Evolutionary conservation across 2,329 filamentous ascomycete species (phyloP).

Genomic region (Cladosporium colombiae): DNA sequence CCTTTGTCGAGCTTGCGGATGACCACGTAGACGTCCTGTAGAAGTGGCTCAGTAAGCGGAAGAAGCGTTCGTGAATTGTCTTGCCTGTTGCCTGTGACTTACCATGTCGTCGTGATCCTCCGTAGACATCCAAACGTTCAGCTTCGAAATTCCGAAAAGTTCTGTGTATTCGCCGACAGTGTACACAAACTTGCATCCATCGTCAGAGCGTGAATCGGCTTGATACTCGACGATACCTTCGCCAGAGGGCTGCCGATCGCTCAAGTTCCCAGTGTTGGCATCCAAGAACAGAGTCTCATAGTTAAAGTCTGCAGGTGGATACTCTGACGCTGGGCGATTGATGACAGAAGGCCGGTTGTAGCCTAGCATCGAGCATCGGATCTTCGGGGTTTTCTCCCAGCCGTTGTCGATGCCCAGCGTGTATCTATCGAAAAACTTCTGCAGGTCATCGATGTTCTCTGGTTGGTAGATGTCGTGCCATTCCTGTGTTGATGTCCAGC

Average conservation of each 20-base stretch:
- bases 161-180: slow-evolving; percentile 43
- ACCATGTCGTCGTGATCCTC: slow-evolving; percentile 23
- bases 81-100: too few relatives aligned
- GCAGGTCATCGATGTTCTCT: slow-evolving; percentile 40
- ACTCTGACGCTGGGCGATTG: not conserved
- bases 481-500: slow-evolving; percentile 43
- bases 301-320: slow-evolving; percentile 5
- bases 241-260: not conserved
- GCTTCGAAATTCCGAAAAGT: slow-evolving; percentile 50
- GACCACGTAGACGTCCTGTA: slow-evolving; percentile 6
- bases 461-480: slow-evolving; percentile 46
- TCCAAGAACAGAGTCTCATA: slow-evolving; percentile 9
- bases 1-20: not conserved
- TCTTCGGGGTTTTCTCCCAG: slow-evolving; percentile 34
- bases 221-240: not conserved
- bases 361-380: not conserved
- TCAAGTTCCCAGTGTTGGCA: not conserved
- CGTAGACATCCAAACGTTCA: slow-evolving; percentile 44
- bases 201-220: not conserved
- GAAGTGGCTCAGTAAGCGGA: too few relatives aligned
- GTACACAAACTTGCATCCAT: slow-evolving; percentile 37
- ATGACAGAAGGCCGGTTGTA: not conserved
- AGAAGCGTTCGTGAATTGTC: too few relatives aligned
- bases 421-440: slow-evolving; percentile 48
- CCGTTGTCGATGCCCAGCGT: slow-evolving; percentile 45